Conservation (phyloP, 768 basidiomycete species). For the Boletus vinaceobasis region DNA sequence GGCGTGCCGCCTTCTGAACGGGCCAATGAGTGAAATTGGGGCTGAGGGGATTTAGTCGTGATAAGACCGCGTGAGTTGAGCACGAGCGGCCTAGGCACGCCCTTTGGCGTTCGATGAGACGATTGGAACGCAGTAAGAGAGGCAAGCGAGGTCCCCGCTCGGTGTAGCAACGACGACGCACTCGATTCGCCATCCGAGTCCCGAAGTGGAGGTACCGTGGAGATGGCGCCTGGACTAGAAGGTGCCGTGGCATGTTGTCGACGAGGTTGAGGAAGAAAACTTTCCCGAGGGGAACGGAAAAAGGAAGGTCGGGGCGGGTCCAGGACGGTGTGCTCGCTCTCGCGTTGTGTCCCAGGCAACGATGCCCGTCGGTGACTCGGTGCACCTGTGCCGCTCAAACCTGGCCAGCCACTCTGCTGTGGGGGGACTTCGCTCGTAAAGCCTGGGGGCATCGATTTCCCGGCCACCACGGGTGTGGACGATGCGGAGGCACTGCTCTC, state of each 20-base stretch:
- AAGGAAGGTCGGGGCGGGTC: conserved; percentile 55
- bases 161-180: conserved; percentile 32
- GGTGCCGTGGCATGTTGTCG: conserved; percentile 29
- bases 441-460: conserved; percentile 17
- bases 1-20: conserved; percentile 38
- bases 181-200: conserved; percentile 21
- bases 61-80: conserved; percentile 51
- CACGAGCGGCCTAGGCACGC: conserved; percentile 63
- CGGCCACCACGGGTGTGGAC: not conserved
- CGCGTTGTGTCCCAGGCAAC: conserved; percentile 36
- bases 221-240: conserved; percentile 27
- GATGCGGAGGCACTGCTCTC: conserved; percentile 8
- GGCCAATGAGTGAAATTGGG: conserved; percentile 21
- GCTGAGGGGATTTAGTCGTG: conserved; percentile 23
- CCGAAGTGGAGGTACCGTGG: conserved; percentile 7
- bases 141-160: conserved; percentile 38
- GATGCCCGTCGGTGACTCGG: conserved; percentile 36
- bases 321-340: conserved; percentile 36
- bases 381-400: not conserved
- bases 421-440: conserved; percentile 21
- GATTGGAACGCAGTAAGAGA: conserved; percentile 43
- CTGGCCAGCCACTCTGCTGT: conserved; percentile 14
- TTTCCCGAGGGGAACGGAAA: conserved; percentile 58
- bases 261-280: conserved; percentile 40
- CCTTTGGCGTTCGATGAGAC: conserved; percentile 38